Evolutionary conservation across 2,329 filamentous ascomycete species (phyloP), one percentile per base, ranked within the genome.

Genomic region (Fusarium heterosporum): DNA sequence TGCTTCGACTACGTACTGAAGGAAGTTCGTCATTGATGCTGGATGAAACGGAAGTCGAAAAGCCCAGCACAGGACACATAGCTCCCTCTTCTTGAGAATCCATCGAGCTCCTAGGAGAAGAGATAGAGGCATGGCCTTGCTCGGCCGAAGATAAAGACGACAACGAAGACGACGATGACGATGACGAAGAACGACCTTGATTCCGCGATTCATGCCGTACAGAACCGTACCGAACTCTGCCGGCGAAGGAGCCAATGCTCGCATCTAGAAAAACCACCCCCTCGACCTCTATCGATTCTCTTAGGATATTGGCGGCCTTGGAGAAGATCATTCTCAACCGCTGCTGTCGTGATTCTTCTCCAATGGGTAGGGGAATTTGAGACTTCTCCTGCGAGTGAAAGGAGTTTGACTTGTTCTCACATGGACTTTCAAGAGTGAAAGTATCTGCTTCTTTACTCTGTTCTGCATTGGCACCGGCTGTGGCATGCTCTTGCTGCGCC

Each of bases 301-400:
- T 68, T 13, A 84, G 72, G 8, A 84, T 73, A 26, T 79, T 79
- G 22, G 82, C 79, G 6, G 82, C 83, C 28, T 78, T 81, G 0
- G 78, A 78, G 47, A 83, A 82, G 1, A 83, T 72, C 6, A 54
- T 32, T n/a, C 40, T 42, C 17, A 42, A 9, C 29, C 47, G 40
- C 16, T 4, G 8, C n/a, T 57, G 47, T 14, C 46, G 51, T 2
- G 50, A 42, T 38, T 64, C 59, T n/a, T 63, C 59, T 9, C 29
- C 59, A 12, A 29, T 11, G 3, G 19, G 12, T 16, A 34, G 16
- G 11, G 52, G 42, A 17, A 34, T 36, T 8, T 9, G 5, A 6
- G 40, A 8, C 12, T 46, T 19, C 8, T 51, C 28, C 6, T 13
- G 41, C 10, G 13, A 6, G 7, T 30, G 40, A 8, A 38, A 57